Evolutionary conservation across 257 asterid genomes (phyloP), one percentile per base, ranked within the genome.

Genomic region (Penstemon eatonii): DNA sequence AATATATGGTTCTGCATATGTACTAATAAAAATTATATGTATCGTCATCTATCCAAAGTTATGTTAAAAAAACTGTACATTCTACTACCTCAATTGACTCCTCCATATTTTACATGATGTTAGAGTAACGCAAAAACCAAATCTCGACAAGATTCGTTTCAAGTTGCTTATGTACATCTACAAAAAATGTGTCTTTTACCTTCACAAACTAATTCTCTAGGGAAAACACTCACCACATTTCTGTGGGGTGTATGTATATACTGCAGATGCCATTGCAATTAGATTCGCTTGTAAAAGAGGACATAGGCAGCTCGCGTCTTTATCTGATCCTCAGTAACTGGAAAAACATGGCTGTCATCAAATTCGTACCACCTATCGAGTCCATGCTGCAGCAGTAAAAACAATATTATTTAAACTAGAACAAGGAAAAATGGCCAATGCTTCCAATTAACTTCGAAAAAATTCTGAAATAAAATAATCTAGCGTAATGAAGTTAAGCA

Each of bases 291-390:
- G 84, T 87, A 90, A 75, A 90, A 90, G 69, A 90, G 85, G 39
- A 90, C 88, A 66, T 90, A 90, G 3, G 96, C 96, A 42, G 93
- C 81, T 56, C 81, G 71, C 3, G 86, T 74, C 84, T 81, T 83
- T 73, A 87, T 83, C 74, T 73, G 74, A 64, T 86, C 81, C 78
- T 73, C 83, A 0, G 49, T 41, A 13, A 81, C 64, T 4, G 75
- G 67, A 63, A 36, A 75, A 57, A 86, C 94, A 25, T 39, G 51
- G 72, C 74, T 66, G 76, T 90, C 97, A 39, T 86, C 87, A 73
- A 87, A 87, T 46, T 84, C 90, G 38, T 84, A 86, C 97, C 97
- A 90, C 47, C 44, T 67, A 56, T 69, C 56, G 19, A 40, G 69
- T 74, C 69, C 74, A 76, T 83, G 83, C 97, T 90, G 88, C 82